Base-by-base conservation (phyloP, 805 yeast species). In the Lipomyces sp. region DNA sequence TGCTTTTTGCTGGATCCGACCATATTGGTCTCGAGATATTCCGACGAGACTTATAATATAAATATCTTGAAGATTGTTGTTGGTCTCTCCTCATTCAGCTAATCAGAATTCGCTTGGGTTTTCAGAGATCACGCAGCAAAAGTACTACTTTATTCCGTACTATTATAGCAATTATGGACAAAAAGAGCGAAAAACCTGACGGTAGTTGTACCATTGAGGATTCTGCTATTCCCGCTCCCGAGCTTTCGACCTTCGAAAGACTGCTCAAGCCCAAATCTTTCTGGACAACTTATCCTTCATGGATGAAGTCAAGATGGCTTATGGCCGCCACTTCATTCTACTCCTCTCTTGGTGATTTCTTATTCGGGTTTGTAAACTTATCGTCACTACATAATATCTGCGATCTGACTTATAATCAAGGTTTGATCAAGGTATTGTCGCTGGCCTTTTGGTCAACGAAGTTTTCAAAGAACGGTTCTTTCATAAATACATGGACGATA, bases 391-490 rank as follows among this genome's bases (percentile, higher is more conserved):
- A 24, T 24, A 24, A 24, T 24, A 24, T 1, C 24, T 24, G 24
- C 24, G 1, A 24, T 24, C 24, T 24, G 24, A 24, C 24, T 24
- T 24, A 24, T 24, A 24, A 24, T 24, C 39, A 35, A 7, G 10
- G 2, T 35, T 39, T 39, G 92, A 88, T 74, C 92, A 92, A 77
- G 97, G 97, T 64, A 96, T 92, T 56, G 90, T 92, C 85, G 86
- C 92, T 56, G 96, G 97, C 1, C 33, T 24, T 35, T 2, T 51
- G 32, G 42, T 32, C 29, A 32, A 32, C 59, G 8, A 33, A 59
- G 53, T 57, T 39, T 61, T 30, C 53, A 57, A 54, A 32, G 91
- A 89, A 59, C 82, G 81, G 2, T 83, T 88, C 63, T 92, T 92
- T 77, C 84, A 83, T 68, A 79, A 79, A 13, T 90, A 87, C 76